Evolutionary conservation across 2,329 filamentous ascomycete genomes (phyloP), one percentile per base, ranked within the genome.

Genomic region (Davidsoniella neocaledoniae): DNA sequence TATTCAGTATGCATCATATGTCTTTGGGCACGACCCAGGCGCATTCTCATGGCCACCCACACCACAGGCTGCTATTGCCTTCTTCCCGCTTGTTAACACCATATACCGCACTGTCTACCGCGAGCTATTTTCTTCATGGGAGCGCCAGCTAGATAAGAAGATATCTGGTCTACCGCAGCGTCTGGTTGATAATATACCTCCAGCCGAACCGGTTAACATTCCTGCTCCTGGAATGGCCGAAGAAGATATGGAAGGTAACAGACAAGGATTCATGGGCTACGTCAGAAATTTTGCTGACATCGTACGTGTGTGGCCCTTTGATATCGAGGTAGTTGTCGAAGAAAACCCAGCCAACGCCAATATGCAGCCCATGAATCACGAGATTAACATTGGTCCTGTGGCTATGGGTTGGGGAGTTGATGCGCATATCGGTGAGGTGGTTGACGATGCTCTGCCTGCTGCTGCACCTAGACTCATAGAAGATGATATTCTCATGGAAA

Each of bases 21-120:
- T 71, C 23, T 57, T 70, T 36, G 63, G 68, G 48, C 64, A 68
- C 41, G 63, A 72, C 39, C 62, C 67, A 26, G 58, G 67, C n/a
- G 63, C 69, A 44, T 61, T 71, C 17, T 57, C 60, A 12, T 77
- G 74, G 74, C 74, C 74, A 1, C 73, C 73, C 0, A 70, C 72
- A 0, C 69, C 72, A 0, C 64, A 68, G 38, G 68, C 73, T 52
- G 69, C 67, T n/a, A 59, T 76, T 47, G 63, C 68, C 1, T 54
- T 70, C 2, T 68, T 75, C 54, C 74, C 74, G 0, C 68, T 67
- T 41, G 58, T 68, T 3, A 64, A 64, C 33, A 62, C 62, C 40
- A 54, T 68, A 7, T 74, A 77, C 57, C 64, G 65, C 53, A 64
- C 63, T 48, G 39, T 74, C 2, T 71, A 72, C 57, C 65, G 63